phyloP scores from a whole-genome alignment of 495 filamentous ascomycete species.

The Xylaria flabelliformis region DNA sequence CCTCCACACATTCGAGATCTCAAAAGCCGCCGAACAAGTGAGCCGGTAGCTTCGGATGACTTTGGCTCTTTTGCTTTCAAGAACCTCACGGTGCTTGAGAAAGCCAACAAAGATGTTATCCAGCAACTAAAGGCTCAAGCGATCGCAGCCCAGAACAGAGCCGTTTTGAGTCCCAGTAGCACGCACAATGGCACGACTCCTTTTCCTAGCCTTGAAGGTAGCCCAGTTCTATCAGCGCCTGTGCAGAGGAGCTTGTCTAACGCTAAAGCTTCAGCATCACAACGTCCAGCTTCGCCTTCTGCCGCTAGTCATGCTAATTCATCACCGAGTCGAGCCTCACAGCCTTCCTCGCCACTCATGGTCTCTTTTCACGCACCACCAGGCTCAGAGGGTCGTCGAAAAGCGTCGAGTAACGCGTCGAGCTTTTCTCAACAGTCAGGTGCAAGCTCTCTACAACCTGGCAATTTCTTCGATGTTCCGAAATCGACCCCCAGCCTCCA shows the following conservation, averaged over 20 bases:
- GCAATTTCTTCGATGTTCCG: conserved; percentile 73
- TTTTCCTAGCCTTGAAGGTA: conserved; percentile 77
- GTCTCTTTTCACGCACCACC: conserved; percentile 89
- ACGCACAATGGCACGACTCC: conserved; percentile 51
- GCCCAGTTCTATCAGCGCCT: conserved; percentile 78
- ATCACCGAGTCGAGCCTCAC: conserved; percentile 85
- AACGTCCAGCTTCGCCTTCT: conserved; percentile 86
- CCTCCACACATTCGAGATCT: conserved; percentile 92
- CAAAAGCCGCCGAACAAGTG: conserved; percentile 85
- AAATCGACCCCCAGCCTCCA: conserved; percentile 65
- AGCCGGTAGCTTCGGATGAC: conserved; percentile 86
- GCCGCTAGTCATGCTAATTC: conserved; percentile 77
- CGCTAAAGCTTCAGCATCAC: conserved; percentile 65
- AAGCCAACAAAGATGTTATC: conserved; percentile 98
- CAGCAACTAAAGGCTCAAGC: conserved; percentile 93
- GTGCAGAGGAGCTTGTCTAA: conserved; percentile 83
- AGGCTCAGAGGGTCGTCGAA: conserved; percentile 53
- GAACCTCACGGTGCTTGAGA: conserved; percentile 94
- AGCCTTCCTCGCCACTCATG: conserved; percentile 92
- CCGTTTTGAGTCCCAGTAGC: conserved; percentile 48
- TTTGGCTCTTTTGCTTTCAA: conserved; percentile 98
- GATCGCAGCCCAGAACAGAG: conserved; percentile 67
- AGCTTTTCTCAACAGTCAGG: conserved; percentile 77
- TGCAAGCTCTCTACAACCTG: conserved; percentile 73
- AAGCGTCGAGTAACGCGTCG: conserved; percentile 87